Base-by-base conservation (phyloP, 768 basidiomycete genomes). In the Boletus rubroflammeus region DNA sequence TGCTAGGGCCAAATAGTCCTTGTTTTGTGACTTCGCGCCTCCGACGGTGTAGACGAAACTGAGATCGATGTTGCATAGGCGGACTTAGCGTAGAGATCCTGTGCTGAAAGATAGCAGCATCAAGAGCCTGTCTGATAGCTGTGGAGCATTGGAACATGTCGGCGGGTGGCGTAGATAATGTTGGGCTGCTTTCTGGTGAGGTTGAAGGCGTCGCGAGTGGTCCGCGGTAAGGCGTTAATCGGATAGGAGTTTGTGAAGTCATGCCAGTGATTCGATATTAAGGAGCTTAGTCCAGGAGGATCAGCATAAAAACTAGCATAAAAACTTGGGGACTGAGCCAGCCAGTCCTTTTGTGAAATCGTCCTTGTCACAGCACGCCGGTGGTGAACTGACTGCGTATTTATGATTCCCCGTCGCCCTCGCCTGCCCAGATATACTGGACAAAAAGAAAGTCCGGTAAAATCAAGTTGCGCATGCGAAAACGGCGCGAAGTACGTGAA, bases 201-300 rank as follows among this genome's bases (percentile, higher is more conserved):
- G 54, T 40, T 3, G 58, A 32, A 36, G 67, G 67, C 14, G 63
- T 63, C 28, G 65, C 63, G 1, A 69, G 67, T 11, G 67, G 67
- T 50, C 67, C 67, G 0, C 65, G 65, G 26, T 67, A 52, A 19
- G 65, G 55, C 6, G 63, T 65, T 31, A 59, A 31, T 46, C 61
- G 59, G 28, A 63, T 52, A 26, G 65, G 67, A 21, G 65, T 65
- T 50, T 54, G 65, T 59, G 65, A 60, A 50, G 43, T 62, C 67
- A 68, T 68, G 55, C 50, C 26, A 50, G 61, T 43, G 54, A 54
- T 19, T 55, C 42, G 54, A 54, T 56, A 58, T 58, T 61, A 67
- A 53, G 19, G 46, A 15, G 49, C 57, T 50, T 53, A 58, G 52
- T 54, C 55, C 53, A 25, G 34, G 25, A 40, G 45, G 59, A 64